Conservation (phyloP, 768 basidiomycete species). For the Sutorius australiensis region DNA sequence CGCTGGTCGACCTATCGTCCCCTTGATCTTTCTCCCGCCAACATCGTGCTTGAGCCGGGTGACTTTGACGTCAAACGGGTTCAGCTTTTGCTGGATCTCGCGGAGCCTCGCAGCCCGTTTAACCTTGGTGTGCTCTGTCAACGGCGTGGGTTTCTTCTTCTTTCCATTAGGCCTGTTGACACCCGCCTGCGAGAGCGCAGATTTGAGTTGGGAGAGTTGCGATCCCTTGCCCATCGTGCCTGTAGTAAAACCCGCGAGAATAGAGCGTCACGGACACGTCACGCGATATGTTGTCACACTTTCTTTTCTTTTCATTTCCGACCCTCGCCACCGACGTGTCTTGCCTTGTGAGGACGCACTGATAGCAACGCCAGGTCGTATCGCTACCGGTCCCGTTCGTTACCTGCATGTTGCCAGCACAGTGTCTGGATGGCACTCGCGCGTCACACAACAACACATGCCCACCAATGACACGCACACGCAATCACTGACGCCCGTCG, state of each 20-base stretch:
- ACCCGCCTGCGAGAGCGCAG: slow-evolving; percentile 76
- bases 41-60: slow-evolving; percentile 92
- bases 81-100: slow-evolving; percentile 81
- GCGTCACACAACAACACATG: too few relatives aligned
- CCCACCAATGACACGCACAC: too few relatives aligned
- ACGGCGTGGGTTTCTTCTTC: slow-evolving; percentile 59
- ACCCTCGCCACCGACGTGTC: not conserved
- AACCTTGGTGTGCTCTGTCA: slow-evolving; percentile 74
- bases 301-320: not conserved
- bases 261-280: slow-evolving; percentile 1
- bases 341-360: too few relatives aligned
- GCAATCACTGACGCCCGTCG: too few relatives aligned
- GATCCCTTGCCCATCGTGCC: slow-evolving; percentile 60
- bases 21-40: slow-evolving; percentile 83
- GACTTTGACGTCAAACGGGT: slow-evolving; percentile 92
- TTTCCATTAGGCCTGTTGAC: slow-evolving; percentile 60
- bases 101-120: slow-evolving; percentile 76
- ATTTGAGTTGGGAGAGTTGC: slow-evolving; percentile 87
- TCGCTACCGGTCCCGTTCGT: too few relatives aligned
- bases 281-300: not conserved
- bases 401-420: too few relatives aligned
- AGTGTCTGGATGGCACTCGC: too few relatives aligned
- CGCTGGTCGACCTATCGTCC: slow-evolving; percentile 77
- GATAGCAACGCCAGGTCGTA: too few relatives aligned
- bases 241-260: not conserved